Conservation (phyloP, 2,329 filamentous ascomycete genomes). For the Aspergillus vadensis region DNA sequence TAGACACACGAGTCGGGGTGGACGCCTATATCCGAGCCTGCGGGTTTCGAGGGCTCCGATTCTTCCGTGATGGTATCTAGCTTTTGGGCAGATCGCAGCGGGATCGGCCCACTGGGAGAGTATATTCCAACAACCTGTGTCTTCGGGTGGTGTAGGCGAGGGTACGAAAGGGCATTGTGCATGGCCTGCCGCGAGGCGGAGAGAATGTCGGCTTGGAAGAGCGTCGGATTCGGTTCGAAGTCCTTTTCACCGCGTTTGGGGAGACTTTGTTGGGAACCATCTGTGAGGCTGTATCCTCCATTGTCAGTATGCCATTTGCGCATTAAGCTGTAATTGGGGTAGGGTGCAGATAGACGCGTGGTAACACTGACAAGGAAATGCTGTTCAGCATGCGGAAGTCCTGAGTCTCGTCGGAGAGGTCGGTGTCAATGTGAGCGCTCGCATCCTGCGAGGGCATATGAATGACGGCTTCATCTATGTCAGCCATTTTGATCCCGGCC, state of each 20-base stretch:
- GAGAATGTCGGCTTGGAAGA: constrained; percentile 74
- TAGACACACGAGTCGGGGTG: constrained; percentile 54
- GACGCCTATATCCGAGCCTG: constrained; percentile 24
- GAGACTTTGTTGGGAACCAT: constrained; percentile 50
- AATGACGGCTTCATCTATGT: constrained; percentile 48
- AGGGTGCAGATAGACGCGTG: neutral
- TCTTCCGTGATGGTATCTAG: constrained; percentile 20
- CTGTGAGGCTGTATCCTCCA: constrained; percentile 30
- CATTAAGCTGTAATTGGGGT: neutral
- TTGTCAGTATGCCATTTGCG: constrained; percentile 4
- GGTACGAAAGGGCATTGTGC: constrained; percentile 80
- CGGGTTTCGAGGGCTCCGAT: constrained; percentile 11
- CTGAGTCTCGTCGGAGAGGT: constrained; percentile 76
- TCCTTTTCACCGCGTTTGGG: constrained; percentile 96
- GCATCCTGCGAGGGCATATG: constrained; percentile 32
- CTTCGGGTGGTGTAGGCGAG: constrained; percentile 71
- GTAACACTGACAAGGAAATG: constrained; percentile 51
- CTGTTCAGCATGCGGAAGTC: constrained; percentile 77
- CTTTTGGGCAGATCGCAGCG: constrained; percentile 19
- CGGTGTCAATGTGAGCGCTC: constrained; percentile 55
- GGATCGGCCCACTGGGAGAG: constrained; percentile 59
- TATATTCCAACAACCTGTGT: constrained; percentile 71
- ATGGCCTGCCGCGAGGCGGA: constrained; percentile 82
- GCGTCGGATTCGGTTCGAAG: constrained; percentile 90
- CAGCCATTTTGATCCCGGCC: constrained; percentile 39